Evolutionary conservation across 768 basidiomycete genomes (phyloP), one percentile per base, ranked within the genome.

Genomic region (Trametes cubensis): DNA sequence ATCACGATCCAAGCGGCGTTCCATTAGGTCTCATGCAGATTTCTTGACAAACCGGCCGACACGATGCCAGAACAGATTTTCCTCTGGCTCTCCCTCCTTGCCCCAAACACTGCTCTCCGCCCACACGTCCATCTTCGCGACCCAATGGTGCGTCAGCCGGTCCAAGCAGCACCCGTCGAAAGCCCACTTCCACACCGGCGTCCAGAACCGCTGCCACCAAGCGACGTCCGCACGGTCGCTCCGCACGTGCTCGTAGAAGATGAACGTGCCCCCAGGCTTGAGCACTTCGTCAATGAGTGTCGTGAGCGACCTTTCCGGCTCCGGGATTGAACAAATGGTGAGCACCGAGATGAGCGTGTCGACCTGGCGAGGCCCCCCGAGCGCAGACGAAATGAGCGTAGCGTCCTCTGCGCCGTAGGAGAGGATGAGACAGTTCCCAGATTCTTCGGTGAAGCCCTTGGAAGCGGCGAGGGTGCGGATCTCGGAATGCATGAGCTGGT

Each of bases 151-250:
- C 2, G 82, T 81, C 13, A 84, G 83, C 7, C 85, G 76, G 64
- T 89, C 86, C 44, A 90, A 66, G 61, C 75, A 75, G 67, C 90
- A 91, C 15, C 89, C 89, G 66, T 85, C 87, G 57, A 87, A 84
- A 1, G 75, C 72, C 0, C 78, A 42, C 6, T 70, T 69, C 90
- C 90, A 92, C 4, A 90, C 6, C 0, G 89, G 89, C 2, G 86
- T 80, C 90, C 89, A 91, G 51, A 89, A 79, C 0, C 77, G 63
- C 72, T 92, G 90, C 88, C 89, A 91, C 83, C 84, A 83, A 8
- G 82, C 81, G 2, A 89, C 81, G 62, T 87, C 83, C 7, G 67
- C 55, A 0, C 73, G 71, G 1, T 77, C 81, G 65, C 80, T 87
- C 54, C 79, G 73, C 11, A 92, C 87, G 63, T 92, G 90, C 71